Base-by-base conservation (phyloP, 1,284 basidiomycete genomes). In the Rhizoctonia solani region DNA sequence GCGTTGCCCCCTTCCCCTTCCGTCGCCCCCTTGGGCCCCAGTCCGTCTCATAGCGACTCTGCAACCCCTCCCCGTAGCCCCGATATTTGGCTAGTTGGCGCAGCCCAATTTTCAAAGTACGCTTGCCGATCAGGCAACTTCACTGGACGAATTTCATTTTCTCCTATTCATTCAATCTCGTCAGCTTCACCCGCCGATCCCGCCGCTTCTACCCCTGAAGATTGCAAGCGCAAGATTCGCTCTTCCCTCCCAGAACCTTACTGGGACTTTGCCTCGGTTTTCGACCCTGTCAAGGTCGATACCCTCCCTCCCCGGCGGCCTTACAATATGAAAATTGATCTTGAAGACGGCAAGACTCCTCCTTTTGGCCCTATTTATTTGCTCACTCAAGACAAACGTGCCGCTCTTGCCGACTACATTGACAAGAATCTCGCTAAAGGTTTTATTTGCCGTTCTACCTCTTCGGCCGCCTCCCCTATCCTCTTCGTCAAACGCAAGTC, bases 401-500 rank as follows among this genome's bases (percentile, higher is more conserved):
- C 54, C 11, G 66, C 42, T 1, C 32, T 54, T 14, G n/a, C 34
- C 21, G 52, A 61, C 11, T 58, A 25, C 14, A 25, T 69, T 11
- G 68, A 69, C 16, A 30, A 49, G 19, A n/a, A 41, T 1, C 27
- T 69, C 5, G 53, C 42, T 4, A 56, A 54, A 32, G 52, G 56
- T 1, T 68, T 67, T 52, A 80, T 81, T 65, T 72, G 75, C 0
- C 70, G 67, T n/a, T 80, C 78, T 0, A 76, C 72, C 4, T 80
- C 77, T 4, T 73, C 78, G 4, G 73, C 74, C 16, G 77, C 72
- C 0, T 71, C 81, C 0, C 81, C 80, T 0, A 73, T 84, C 44
- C 75, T 84, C 0, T 84, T 84, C 69, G 76, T 81, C 34, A 75
- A 76, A 54, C 75, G 74, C 0, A 76, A 39, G 16, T 39, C 75